Base-by-base conservation (phyloP, 345 rosid species). In the Gossypium thurberi region DNA sequence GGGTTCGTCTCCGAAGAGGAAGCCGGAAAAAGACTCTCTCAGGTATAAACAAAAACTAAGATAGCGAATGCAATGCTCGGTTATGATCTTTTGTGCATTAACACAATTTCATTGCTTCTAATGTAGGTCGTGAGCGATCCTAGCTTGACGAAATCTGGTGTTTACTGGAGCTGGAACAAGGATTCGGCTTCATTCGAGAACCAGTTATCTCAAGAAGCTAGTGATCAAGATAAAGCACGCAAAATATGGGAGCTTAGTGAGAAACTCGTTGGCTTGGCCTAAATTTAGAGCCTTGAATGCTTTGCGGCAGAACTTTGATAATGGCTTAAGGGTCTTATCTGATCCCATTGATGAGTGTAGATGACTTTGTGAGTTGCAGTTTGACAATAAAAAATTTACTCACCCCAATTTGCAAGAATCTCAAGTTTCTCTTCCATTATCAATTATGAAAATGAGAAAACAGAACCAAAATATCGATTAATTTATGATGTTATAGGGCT, bases 151-250 rank as follows among this genome's bases (percentile, higher is more conserved):
- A 94, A 91, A 75, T 94, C 96, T 0, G 96, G 96, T 43, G 98
- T 90, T n/a, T 91, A 94, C 84, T 91, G 97, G 98, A 91, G 94
- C 86, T 94, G 98, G 98, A 94, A 95, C 88, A 95, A 92, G 77
- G 78, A 81, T 56, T 90, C 99, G 0, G 98, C 99, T 26, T 92
- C 98, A 14, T 95, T 92, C 47, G 92, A 92, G 89, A 95, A 95
- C 77, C 96, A 87, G 89, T 75, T 95, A 75, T 95, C 99, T 17
- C 80, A 89, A 72, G 98, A 95, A 78, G 99, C 99, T 10, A 95
- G 99, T 63, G 88, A 95, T 15, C 82, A 58, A 2, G 94, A 86
- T 26, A 95, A 95, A 80, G 99, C 99, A 37, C 89, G 90, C 55
- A 95, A 88, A 80, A 89, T 92, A 18, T 92, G 99, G 99, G 99